phyloP scores from a whole-genome alignment of 2,329 filamentous ascomycete genomes.

The Pseudocercospora eumusae region DNA sequence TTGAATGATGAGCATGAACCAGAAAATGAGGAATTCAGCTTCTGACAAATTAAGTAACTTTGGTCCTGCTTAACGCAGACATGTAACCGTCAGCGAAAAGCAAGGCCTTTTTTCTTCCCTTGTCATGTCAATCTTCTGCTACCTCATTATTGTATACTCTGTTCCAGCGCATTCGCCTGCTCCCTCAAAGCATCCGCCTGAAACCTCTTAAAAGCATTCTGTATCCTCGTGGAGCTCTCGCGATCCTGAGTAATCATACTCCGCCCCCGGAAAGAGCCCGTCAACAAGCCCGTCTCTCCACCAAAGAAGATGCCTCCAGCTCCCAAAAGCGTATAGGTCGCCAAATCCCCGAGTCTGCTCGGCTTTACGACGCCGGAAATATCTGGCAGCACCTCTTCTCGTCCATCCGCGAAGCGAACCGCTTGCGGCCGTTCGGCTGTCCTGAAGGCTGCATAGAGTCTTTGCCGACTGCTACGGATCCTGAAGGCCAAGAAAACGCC shows the following conservation, averaged over 20 bases:
- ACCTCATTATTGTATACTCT: slow-evolving; percentile 21
- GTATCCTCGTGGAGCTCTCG: slow-evolving; percentile 58
- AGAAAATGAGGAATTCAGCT: neutral
- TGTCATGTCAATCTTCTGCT: too few species aligned
- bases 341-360: slow-evolving; percentile 59
- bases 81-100: too few species aligned
- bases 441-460: slow-evolving; percentile 64
- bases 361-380: slow-evolving; percentile 60
- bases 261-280: slow-evolving; percentile 57
- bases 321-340: slow-evolving; percentile 64
- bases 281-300: slow-evolving; percentile 63
- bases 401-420: slow-evolving; percentile 63
- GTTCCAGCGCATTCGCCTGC: slow-evolving; percentile 60
- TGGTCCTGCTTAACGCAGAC: neutral
- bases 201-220: slow-evolving; percentile 64
- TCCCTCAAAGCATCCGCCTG: slow-evolving; percentile 63
- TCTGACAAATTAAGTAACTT: neutral
- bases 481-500: slow-evolving; percentile 61
- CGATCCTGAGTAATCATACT: slow-evolving; percentile 57
- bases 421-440: slow-evolving; percentile 63
- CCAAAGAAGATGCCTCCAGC: slow-evolving; percentile 64
- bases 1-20: neutral
- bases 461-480: slow-evolving; percentile 56
- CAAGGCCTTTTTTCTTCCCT: too few species aligned
- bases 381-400: slow-evolving; percentile 63